Conservation (phyloP, 2,329 filamentous ascomycete species). For the Colletotrichum sp. region DNA sequence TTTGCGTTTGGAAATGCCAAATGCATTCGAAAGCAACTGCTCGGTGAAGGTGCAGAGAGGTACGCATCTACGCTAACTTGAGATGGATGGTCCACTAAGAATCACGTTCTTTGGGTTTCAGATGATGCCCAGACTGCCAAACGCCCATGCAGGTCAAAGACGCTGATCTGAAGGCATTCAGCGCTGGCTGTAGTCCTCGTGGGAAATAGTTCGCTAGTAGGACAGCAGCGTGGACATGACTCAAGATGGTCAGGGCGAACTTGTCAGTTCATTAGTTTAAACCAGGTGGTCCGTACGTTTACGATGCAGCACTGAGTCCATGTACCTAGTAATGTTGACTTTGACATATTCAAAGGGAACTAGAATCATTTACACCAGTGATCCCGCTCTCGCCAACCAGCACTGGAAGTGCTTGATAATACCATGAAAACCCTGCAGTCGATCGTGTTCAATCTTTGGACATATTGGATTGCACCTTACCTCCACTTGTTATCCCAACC, state of each 20-base stretch:
- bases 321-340: not conserved
- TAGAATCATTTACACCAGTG: not conserved
- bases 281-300: not conserved
- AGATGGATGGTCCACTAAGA: not conserved
- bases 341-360: not conserved
- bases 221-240: not conserved
- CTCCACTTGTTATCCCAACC: conserved; percentile 45
- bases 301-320: not conserved
- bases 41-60: not conserved
- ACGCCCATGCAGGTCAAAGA: not conserved
- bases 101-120: not conserved
- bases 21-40: not conserved
- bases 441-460: not conserved
- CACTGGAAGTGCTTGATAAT: not conserved
- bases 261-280: not conserved
- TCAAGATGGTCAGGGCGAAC: not conserved
- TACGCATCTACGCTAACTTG: not conserved
- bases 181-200: not conserved
- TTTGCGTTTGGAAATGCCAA: not conserved
- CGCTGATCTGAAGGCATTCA: not conserved
- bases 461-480: conserved; percentile 28
- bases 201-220: not conserved
- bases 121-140: not conserved
- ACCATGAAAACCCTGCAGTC: not conserved
- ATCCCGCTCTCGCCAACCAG: not conserved